phyloP scores from a whole-genome alignment of 768 basidiomycete species.

The Russula dissimulans region DNA sequence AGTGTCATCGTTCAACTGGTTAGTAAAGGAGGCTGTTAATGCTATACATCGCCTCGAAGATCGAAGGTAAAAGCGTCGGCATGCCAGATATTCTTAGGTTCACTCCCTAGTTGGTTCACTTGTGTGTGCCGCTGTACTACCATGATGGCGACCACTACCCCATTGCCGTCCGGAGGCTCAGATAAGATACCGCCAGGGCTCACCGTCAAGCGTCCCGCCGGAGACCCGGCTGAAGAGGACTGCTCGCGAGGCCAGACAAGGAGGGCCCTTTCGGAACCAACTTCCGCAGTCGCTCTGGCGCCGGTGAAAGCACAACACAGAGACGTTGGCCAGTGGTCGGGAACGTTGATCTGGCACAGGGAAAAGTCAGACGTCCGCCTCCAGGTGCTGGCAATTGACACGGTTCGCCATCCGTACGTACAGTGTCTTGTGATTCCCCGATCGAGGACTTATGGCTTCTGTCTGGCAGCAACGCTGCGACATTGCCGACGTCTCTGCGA shows the following conservation, averaged over 20 bases:
- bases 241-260: neutral
- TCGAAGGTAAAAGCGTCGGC: too few species aligned
- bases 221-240: neutral
- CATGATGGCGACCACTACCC: too few species aligned
- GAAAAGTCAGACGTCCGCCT: neutral
- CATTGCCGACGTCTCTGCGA: neutral
- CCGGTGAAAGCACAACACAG: neutral
- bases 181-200: neutral
- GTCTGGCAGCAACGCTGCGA: neutral
- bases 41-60: too few species aligned
- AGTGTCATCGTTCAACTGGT: too few species aligned
- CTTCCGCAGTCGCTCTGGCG: too few species aligned
- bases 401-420: neutral
- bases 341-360: neutral
- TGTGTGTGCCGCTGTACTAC: too few species aligned
- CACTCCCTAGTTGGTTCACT: too few species aligned
- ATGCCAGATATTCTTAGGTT: too few species aligned
- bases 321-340: neutral
- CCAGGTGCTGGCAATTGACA: neutral
- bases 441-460: neutral
- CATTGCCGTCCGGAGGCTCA: neutral
- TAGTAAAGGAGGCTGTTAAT: too few species aligned
- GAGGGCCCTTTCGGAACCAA: neutral
- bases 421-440: too few species aligned
- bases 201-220: neutral